Base-by-base conservation (phyloP, 805 yeast genomes). In the Cyberlindnera petersonii region DNA sequence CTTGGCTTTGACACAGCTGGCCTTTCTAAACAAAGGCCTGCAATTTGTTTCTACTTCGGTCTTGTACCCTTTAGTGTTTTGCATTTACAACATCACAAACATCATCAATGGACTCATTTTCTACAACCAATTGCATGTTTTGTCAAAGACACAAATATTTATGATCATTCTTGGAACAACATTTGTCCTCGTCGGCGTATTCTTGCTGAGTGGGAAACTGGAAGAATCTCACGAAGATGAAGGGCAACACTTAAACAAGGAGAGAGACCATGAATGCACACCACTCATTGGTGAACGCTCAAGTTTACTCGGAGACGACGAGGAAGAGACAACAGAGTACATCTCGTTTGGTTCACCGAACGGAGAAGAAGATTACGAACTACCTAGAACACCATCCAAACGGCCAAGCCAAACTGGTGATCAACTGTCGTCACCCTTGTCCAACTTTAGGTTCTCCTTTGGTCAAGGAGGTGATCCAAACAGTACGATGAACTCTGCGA, bases 31-130 rank as follows among this genome's bases (percentile, higher is more conserved):
- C 61, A 68, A 74, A 51, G 95, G 95, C 0, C 68, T 87, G 39
- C 71, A 77, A 34, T 71, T 71, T 42, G 72, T 81, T 29, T 79
- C 87, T 37, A 85, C 96, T 0, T 77, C 91, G 2, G 72, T 86
- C 14, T 66, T 88, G 23, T 88, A 87, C 55, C 96, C 96, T 1
- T 64, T 88, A 46, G 84, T 88, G 24, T 88, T 88, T 59, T 82
- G 93, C 60, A 76, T 86, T 31, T 87, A 83, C 66, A 88, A 86
- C 64, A 63, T 85, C 35, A 68, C 74, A 42, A 82, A 83, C 48
- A 73, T 80, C 24, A 64, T 77, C 45, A 86, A 86, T 59, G 80
- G 84, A 14, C 59, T 84, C 29, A 66, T 83, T 7, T 72, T 77
- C 51, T 74, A 72, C 42, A 61, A 71, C 31, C 86, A 79, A 52